These are phyloP conservation scores for Suhomyces maxii DNA, from an alignment of 1,139 yeast species.

Conservation along the genomic window DNA sequence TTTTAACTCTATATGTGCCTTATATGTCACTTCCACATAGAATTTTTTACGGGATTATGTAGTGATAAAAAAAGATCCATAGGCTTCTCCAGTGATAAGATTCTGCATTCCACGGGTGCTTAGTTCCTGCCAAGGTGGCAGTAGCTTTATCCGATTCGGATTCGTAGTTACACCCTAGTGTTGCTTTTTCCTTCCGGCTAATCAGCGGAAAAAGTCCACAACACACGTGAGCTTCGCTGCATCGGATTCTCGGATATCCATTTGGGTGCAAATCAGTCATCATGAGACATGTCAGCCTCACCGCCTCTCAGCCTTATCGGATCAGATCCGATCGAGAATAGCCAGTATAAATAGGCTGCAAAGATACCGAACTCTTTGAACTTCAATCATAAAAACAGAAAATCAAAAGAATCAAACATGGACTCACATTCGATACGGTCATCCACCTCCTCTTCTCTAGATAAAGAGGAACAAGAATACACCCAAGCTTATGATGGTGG, in stretches of 20 bases:
- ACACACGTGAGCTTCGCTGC: background rate
- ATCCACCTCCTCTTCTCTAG: background rate
- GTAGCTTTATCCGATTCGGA: background rate
- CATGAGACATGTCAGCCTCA: background rate
- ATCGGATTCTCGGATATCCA: slow-evolving; percentile 1
- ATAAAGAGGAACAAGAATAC: background rate
- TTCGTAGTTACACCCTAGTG: background rate
- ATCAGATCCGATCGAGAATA: too few relatives aligned
- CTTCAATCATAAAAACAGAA: too few relatives aligned
- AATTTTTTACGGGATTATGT: too few relatives aligned
- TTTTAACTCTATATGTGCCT: too few relatives aligned
- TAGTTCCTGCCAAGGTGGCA: too few relatives aligned
- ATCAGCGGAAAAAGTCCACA: background rate
- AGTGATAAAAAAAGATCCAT: too few relatives aligned
- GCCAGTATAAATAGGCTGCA: background rate
- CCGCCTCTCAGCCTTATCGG: background rate
- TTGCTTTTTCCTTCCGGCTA: background rate
- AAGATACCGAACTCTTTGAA: too few relatives aligned
- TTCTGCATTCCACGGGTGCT: too few relatives aligned
- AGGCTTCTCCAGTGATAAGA: too few relatives aligned
- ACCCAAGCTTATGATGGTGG: background rate
- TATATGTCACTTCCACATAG: too few relatives aligned
- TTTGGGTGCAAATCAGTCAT: background rate
- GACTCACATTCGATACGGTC: background rate
- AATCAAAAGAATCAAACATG: background rate